Evolutionary conservation across 1,139 yeast genomes (phyloP), one percentile per base, ranked within the genome.

Genomic region (Yamadazyma blattariae): DNA sequence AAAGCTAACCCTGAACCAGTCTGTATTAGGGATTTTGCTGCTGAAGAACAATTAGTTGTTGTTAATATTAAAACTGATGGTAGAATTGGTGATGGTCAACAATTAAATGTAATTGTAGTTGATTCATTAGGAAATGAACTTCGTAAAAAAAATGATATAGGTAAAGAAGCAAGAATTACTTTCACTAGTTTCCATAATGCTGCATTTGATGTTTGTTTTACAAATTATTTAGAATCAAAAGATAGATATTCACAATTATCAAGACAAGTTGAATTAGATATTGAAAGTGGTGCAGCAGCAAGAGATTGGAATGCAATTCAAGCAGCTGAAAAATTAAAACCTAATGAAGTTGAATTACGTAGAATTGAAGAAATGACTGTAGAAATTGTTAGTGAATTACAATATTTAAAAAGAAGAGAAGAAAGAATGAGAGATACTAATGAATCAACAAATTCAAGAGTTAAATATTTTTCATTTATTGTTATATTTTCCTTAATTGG

Each of bases 291-390:
- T 23, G 86, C 97, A 36, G 88, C 90, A 50, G 97, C 97, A 27
- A 82, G 97, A 63, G 97, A 92, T 64, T 92, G 97, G 97, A 88
- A 88, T 57, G 89, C 94, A 19, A 71, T 89, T 45, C 97, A 90
- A 67, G 90, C 96, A 27, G 77, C 86, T 31, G 97, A 90, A 62
- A 87, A 88, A 58, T 79, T 92, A 62, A 87, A 85, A 66, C 97
- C 98, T 9, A 79, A 83, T 32, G 98, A 92, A 62, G 81, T 89
- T 36, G 95, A 87, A 52, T 72, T 92, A 59, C 81, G 90, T 59
- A 81, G 86, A 56, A 69, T 90, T 41, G 90, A 87, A 59, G 95
- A 85, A 55, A 63, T 87, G 63, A 78, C 94, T 34, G 82, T 77
- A 42, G 97, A 92, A 65, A 77, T 92, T 51, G 74, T 73, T 42